Evolutionary conservation across 1,139 yeast genomes (phyloP).

Genomic region (Blastobotrys buckinghamii): DNA sequence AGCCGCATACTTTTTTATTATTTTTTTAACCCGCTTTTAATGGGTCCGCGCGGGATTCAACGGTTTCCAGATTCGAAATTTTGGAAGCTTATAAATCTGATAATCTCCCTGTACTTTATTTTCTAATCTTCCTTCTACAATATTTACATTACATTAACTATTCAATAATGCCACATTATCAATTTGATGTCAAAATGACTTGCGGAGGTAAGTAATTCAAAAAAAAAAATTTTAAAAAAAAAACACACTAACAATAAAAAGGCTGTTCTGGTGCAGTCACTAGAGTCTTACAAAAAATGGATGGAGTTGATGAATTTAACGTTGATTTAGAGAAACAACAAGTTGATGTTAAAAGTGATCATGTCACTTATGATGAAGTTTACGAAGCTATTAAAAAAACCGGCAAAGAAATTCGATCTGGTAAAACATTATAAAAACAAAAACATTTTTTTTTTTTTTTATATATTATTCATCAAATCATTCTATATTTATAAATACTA

Average conservation of each 20-base stretch:
- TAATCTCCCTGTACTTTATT: too few species aligned
- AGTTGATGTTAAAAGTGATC: conserved; percentile 67
- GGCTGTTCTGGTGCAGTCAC: conserved; percentile 88
- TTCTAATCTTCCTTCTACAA: too few species aligned
- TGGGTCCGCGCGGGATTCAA: too few species aligned
- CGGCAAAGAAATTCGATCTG: conserved; percentile 75
- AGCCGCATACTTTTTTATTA: too few species aligned
- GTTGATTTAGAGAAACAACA: conserved; percentile 76
- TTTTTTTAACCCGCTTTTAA: too few species aligned
- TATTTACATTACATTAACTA: too few species aligned
- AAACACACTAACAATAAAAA: conserved; percentile 1
- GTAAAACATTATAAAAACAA: conserved; percentile 34
- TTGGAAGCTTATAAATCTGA: too few species aligned
- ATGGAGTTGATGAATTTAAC: conserved; percentile 67
- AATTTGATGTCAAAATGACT: conserved; percentile 72
- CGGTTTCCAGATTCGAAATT: too few species aligned
- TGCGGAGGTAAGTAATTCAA: conserved; percentile 48
- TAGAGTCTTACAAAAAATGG: conserved; percentile 64
- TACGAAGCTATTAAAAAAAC: conserved; percentile 78
- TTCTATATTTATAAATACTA: too few species aligned
- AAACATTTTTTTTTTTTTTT: neutral
- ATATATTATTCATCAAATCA: too few species aligned
- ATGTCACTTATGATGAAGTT: conserved; percentile 66
- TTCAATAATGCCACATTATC: conserved; percentile 42
- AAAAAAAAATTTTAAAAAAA: neutral